Evolutionary conservation across 1,284 basidiomycete genomes (phyloP), one percentile per base, ranked within the genome.

Genomic region (Trichosporon coremiiforme): DNA sequence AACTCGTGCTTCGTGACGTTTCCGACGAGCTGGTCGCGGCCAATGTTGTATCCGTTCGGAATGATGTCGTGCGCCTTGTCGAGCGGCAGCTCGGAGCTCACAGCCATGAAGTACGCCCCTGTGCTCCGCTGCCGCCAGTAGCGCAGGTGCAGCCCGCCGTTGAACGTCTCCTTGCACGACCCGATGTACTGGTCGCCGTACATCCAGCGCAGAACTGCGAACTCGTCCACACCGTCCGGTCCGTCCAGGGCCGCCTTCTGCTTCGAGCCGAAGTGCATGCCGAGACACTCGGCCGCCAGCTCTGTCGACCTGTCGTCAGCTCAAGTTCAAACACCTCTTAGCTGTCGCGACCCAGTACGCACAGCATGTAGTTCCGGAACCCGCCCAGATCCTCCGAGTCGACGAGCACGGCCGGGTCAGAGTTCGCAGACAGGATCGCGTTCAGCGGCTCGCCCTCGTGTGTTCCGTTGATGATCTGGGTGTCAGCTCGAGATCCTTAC

Each of bases 361-460:
- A 89, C 87, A 88, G 84, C 77, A 87, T 89, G 82, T 92, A 96
- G 79, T 95, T 95, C 55, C 88, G 86, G 68, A 95, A 84, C 0
- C 94, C 94, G 25, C 93, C 93, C 53, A 90, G 80, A 7, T 80
- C 80, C 72, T 87, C 82, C 9, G 85, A 83, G 75, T 91, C 88
- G 15, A 88, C 87, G 55, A 97, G 86, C 0, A 97, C 90, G 2
- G 83, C 85, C 0, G 85, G 74, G 76, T 95, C 92, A 1, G 94
- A 96, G 60, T 90, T 86, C 29, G 87, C 91, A n/a, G 91, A 90
- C 36, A 98, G 84, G 78, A 98, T 93, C 68, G 88, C 86, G 75
- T 98, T 98, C 69, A 97, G 84, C 2, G 95, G 95, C 84, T 98
- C 95, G 53, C 93, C 92, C 67, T 92, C 91, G 76, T 86, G 89